These are phyloP conservation scores for Ceratobasidium theobromae DNA, from an alignment of 1,284 basidiomycete genomes.

Conservation along the genomic window DNA sequence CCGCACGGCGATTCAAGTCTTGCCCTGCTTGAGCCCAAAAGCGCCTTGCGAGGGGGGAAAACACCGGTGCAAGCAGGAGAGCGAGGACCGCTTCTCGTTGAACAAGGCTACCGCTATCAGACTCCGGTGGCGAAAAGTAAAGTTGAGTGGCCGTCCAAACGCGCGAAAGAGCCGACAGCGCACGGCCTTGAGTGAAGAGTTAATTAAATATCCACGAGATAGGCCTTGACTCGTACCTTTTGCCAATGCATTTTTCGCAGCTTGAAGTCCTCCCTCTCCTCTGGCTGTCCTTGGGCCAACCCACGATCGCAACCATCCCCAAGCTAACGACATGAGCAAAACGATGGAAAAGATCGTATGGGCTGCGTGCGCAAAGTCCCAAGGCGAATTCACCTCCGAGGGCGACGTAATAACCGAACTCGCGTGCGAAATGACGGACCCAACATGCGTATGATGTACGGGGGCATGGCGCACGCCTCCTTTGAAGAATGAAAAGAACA, in stretches of 20 bases:
- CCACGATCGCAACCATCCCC: constrained; percentile 10
- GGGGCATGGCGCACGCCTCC: constrained; percentile 9
- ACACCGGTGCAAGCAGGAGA: constrained; percentile 29
- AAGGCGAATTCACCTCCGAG: constrained; percentile 7
- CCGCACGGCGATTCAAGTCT: neutral
- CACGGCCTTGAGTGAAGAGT: neutral
- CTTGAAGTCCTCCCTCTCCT: neutral
- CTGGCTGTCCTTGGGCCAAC: neutral
- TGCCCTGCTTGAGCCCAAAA: constrained; percentile 28
- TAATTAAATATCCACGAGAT: neutral
- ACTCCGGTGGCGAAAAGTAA: constrained; percentile 4
- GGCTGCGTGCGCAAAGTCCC: constrained; percentile 21
- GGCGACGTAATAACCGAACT: constrained; percentile 27
- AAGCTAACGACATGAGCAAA: constrained; percentile 29
- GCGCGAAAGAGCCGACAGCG: constrained; percentile 12
- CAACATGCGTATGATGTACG: constrained; percentile 18
- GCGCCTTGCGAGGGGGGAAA: neutral
- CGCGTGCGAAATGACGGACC: constrained; percentile 30
- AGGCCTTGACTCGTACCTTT: constrained; percentile 15
- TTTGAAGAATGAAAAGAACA: constrained; percentile 37
- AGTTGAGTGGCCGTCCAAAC: constrained; percentile 14
- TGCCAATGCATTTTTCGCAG: constrained; percentile 10
- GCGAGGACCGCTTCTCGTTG: constrained; percentile 24
- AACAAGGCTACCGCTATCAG: neutral
- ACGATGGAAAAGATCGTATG: constrained; percentile 32